A percentile compares a stretch with the other conserved stretches of the same genome.
Conservation (phyloP, 164 flowering plant species). For the Chloranthus sessilifolius region DNA sequence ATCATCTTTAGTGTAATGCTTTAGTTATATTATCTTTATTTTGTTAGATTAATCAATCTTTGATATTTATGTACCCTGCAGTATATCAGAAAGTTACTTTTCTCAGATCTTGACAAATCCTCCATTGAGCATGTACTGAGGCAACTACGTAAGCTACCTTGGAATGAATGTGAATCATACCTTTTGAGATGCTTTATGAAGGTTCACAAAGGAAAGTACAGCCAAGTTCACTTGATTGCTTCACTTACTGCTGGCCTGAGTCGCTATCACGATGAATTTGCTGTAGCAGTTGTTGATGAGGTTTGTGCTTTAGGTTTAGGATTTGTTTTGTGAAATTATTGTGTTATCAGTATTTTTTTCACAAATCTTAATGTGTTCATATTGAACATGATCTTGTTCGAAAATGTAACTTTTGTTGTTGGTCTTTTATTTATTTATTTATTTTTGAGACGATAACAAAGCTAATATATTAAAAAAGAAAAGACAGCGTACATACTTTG, state of each 20-base stretch:
- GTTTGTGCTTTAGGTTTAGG: slow-evolving; percentile 30
- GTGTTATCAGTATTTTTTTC: neutral
- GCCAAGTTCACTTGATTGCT: slow-evolving; percentile 94
- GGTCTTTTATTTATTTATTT: too few species aligned
- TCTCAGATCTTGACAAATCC: slow-evolving; percentile 90
- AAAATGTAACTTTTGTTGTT: too few species aligned
- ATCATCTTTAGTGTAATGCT: slow-evolving; percentile 1
- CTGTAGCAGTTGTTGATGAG: slow-evolving; percentile 97
- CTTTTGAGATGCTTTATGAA: slow-evolving; percentile 92
- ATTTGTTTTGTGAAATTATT: neutral
- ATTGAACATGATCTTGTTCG: too few species aligned
- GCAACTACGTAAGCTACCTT: slow-evolving; percentile 95
- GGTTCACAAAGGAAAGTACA: slow-evolving; percentile 91
- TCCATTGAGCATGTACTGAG: slow-evolving; percentile 89
- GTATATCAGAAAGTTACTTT: slow-evolving; percentile 88
- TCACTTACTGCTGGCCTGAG: slow-evolving; percentile 93
- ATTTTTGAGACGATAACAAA: too few species aligned
- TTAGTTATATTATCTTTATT: neutral
- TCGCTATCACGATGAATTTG: slow-evolving; percentile 96
- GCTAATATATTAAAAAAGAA: too few species aligned
- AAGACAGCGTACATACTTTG: too few species aligned
- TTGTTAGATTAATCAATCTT: neutral
- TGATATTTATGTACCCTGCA: slow-evolving; percentile 29
- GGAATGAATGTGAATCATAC: slow-evolving; percentile 88
- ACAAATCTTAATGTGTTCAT: neutral